Evolutionary conservation across 2,329 filamentous ascomycete genomes (phyloP), one percentile per base, ranked within the genome.

Genomic region (Penicillium sp.): DNA sequence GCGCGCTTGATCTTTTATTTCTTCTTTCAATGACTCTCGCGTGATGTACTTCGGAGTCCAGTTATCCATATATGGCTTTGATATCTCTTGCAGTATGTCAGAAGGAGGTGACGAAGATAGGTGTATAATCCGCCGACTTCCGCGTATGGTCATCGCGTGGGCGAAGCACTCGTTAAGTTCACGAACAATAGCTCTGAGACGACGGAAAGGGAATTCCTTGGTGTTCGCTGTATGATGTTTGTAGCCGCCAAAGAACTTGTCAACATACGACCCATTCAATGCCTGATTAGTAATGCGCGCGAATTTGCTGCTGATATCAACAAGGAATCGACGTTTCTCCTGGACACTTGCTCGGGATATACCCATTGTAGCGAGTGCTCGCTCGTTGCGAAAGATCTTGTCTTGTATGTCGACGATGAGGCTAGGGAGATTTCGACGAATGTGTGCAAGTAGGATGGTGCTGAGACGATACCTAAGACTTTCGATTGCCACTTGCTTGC

Each of bases 261-360:
- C 73, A 0, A 35, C 54, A 54, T 82, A 82, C 34, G 69, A 70
- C 0, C 80, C 80, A 52, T 76, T 73, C 17, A 80, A 57, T 0
- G 76, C 77, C 22, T 78, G 69, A 4, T 63, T 63, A 2, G 72
- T 74, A n/a, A 82, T 65, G 1, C 67, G 62, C 22, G 75, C 73
- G 56, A 79, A 81, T 1, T 64, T 67, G 22, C 71, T 71, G 49
- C 76, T 75, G 20, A 81, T 74, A 10, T 64, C 63, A 4, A 78
- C 62, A 61, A 61, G 71, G 63, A 57, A 77, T 14, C 43, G 66
- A 69, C 56, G 51, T 34, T 69, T 70, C 42, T 72, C 60, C 43
- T 67, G 65, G 5, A 72, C 25, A 0, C 60, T 74, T 1, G 63
- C 51, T 17, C 71, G 69, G 2, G 68, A 35, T 7, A 51, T 15